A percentile compares a stretch with the other conserved stretches of the same genome.
Conservation (phyloP, 352 stramenopile genomes). For the Phytophthora brassicae region DNA sequence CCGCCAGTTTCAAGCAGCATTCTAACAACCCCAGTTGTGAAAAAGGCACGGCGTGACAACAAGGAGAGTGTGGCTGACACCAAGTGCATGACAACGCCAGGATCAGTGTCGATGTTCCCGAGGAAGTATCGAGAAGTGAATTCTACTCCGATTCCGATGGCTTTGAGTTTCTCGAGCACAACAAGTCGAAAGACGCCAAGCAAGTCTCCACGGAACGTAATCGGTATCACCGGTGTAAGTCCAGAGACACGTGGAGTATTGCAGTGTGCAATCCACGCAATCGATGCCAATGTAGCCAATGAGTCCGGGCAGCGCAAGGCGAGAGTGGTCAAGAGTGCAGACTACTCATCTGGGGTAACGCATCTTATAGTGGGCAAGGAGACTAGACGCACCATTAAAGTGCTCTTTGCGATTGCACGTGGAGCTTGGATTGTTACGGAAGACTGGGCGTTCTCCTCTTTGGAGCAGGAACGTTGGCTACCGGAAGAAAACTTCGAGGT, state of each 20-base stretch:
- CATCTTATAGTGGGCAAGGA: conserved; percentile 75
- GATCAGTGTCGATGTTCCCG: conserved; percentile 34
- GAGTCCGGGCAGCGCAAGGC: conserved; percentile 57
- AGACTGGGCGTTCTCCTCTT: conserved; percentile 73
- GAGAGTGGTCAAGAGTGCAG: conserved; percentile 77
- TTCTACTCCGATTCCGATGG: conserved; percentile 33
- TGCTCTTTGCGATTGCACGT: conserved; percentile 80
- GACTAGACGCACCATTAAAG: conserved; percentile 80
- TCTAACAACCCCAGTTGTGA: conserved; percentile 35
- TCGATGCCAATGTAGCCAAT: conserved; percentile 64
- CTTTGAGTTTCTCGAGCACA: conserved; percentile 36
- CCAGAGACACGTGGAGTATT: conserved; percentile 56
- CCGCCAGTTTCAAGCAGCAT: conserved; percentile 11
- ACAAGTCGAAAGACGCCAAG: conserved; percentile 31
- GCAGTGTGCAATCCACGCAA: conserved; percentile 76
- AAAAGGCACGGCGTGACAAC: conserved; percentile 27
- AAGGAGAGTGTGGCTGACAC: conserved; percentile 20
- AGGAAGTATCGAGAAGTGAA: conserved; percentile 35
- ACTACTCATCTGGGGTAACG: conserved; percentile 71
- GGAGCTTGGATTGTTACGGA: conserved; percentile 83
- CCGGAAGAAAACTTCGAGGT: conserved; percentile 72
- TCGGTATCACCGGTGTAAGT: conserved; percentile 77
- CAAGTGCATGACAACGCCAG: conserved; percentile 27
- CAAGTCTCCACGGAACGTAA: conserved; percentile 52
- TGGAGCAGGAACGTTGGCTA: conserved; percentile 75